These are phyloP conservation scores for Sarocladiaceae sp. DNA, from an alignment of 2,329 filamentous ascomycete genomes.

Conservation along the genomic window DNA sequence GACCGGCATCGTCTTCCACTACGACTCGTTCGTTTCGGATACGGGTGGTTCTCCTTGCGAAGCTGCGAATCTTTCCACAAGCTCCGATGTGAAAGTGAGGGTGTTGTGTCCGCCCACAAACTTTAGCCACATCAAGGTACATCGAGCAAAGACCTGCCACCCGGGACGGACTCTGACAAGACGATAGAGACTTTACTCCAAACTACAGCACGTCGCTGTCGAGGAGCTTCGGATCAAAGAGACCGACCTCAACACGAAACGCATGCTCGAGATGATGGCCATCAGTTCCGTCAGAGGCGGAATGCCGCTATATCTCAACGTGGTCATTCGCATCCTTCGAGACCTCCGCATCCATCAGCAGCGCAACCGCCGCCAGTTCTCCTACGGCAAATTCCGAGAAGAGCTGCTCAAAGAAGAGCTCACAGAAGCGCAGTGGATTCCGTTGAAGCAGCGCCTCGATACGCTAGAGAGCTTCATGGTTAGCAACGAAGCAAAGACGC, in stretches of 20 bases:
- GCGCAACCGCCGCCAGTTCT: constrained; percentile 28
- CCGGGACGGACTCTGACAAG: not conserved
- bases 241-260: constrained; percentile 45
- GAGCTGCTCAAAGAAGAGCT: constrained; percentile 29
- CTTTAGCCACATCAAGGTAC: constrained; percentile 22
- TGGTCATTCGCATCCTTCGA: constrained; percentile 48
- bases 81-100: constrained; percentile 36
- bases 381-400: constrained; percentile 42
- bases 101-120: constrained; percentile 43
- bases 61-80: constrained; percentile 47
- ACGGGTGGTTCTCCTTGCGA: constrained; percentile 48
- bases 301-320: constrained; percentile 52
- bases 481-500: constrained; percentile 1
- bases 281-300: constrained; percentile 29
- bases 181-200: constrained; percentile 31
- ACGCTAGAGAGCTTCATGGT: constrained; percentile 45
- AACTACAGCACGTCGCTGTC: constrained; percentile 37
- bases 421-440: constrained; percentile 40
- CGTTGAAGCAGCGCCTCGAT: constrained; percentile 35
- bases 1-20: constrained; percentile 59
- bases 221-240: constrained; percentile 45
- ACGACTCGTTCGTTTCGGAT: constrained; percentile 48
- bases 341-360: constrained; percentile 46
- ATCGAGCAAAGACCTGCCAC: not conserved
- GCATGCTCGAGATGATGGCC: constrained; percentile 56